Base-by-base conservation (phyloP, 345 rosid genomes). In the Aquilaria yunnanensis region DNA sequence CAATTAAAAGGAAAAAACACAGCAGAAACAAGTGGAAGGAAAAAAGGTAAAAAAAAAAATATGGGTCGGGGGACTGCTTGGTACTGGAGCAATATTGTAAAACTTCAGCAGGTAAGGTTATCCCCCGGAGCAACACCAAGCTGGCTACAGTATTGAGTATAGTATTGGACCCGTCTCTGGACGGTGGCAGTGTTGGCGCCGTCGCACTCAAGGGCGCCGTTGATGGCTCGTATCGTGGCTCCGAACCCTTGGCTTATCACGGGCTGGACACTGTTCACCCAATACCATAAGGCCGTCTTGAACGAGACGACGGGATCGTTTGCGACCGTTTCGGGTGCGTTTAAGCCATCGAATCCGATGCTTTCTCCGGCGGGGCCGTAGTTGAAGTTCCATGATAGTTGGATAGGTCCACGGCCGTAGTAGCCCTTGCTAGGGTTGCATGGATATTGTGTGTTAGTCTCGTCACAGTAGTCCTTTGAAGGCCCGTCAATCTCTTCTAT, bases 241-340 rank as follows among this genome's bases (percentile, higher is more conserved):
- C 96, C 96, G 41, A 88, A 88, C 3, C 94, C 96, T 67, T 83
- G 81, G 60, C 57, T n/a, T 0, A 83, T 14, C 2, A 82, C 83
- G 0, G 90, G 71, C 2, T 75, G 87, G 13, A 84, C 89, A 43
- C 9, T 60, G 13, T 68, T 73, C 76, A 74, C 83, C 96, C 91
- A 89, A 62, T 65, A 89, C 96, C 96, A 86, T 16, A 89, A 52
- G 12, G 86, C 87, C 0, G 92, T 81, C 78, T 77, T 78, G 76
- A 89, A 89, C 0, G 90, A 71, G 4, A 86, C 58, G 7, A 74
- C 68, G 0, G 87, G 82, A 57, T 86, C 85, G 0, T 66, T 77
- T 23, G 81, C 86, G 14, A 89, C 89, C 0, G 72, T 80, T 63
- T 86, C 93, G 1, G 93, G 93, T 0, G 84, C 61, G 50, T 72